phyloP scores from a whole-genome alignment of 139 green algal species.

The Closterium sp. region DNA sequence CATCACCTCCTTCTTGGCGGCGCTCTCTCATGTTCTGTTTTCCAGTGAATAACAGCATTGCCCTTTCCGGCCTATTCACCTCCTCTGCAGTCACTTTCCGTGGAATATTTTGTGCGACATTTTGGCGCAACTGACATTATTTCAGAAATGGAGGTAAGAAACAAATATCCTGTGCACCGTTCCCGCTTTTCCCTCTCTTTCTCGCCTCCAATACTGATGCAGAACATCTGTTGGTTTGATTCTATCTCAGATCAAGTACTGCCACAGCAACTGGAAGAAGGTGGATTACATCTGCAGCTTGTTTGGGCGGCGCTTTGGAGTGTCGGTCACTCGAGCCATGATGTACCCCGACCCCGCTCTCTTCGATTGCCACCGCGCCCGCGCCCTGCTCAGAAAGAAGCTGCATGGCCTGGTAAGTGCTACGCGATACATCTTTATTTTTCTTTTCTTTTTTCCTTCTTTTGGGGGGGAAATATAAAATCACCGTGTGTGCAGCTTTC shows the following conservation, averaged over 20 bases:
- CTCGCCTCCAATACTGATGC: too few relatives aligned
- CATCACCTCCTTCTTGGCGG: too few relatives aligned
- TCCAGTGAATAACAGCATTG: too few relatives aligned
- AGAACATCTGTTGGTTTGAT: too few relatives aligned
- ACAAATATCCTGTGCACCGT: background rate
- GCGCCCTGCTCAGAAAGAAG: constrained; percentile 40
- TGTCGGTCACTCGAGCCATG: constrained; percentile 51
- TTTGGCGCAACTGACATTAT: constrained; percentile 46
- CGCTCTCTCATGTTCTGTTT: too few relatives aligned
- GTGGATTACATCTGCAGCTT: constrained; percentile 53
- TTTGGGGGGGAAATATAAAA: too few relatives aligned
- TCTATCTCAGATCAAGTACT: constrained; percentile 23
- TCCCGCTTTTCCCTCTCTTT: background rate
- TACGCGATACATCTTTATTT: too few relatives aligned
- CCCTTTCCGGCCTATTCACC: too few relatives aligned
- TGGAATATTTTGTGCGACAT: constrained; percentile 41
- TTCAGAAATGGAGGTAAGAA: constrained; percentile 52
- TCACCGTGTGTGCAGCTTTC: background rate
- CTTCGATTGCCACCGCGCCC: constrained; percentile 16
- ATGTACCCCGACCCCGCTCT: constrained; percentile 28
- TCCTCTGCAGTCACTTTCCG: constrained; percentile 36
- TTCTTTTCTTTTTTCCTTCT: too few relatives aligned
- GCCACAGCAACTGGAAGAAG: constrained; percentile 47
- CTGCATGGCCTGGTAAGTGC: constrained; percentile 37
- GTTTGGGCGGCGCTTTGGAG: constrained; percentile 36